Evolutionary conservation across 345 rosid species (phyloP).

Genomic region (Linum tenue): DNA sequence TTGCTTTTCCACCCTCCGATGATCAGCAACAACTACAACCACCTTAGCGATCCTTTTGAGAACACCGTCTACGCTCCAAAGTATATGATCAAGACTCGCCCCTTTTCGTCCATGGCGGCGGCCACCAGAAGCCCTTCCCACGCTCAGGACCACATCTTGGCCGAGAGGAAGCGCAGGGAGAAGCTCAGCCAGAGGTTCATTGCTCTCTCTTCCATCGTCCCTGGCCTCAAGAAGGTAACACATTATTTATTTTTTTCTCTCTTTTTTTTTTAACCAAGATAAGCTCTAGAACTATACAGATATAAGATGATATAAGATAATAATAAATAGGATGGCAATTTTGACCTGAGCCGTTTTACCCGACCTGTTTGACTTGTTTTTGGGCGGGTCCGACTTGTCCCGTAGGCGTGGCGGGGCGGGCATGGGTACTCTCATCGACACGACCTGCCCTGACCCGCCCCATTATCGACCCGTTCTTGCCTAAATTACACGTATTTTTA

Average conservation of each 20-base stretch:
- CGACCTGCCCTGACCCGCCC: too few relatives aligned
- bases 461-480: too few relatives aligned
- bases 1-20: conserved; percentile 6
- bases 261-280: too few relatives aligned
- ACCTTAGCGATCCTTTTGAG: background rate
- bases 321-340: too few relatives aligned
- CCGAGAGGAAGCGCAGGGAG: conserved; percentile 50
- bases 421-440: too few relatives aligned
- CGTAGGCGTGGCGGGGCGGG: too few relatives aligned
- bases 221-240: conserved; percentile 46
- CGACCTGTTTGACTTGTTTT: too few relatives aligned
- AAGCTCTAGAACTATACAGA: too few relatives aligned
- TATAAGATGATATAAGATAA: too few relatives aligned
- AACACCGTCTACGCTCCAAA: conserved; percentile 11
- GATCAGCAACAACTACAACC: background rate
- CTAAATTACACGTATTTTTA: too few relatives aligned
- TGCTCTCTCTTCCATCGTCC: conserved; percentile 48
- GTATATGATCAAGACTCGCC: conserved; percentile 4
- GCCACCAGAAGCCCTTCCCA: conserved; percentile 22
- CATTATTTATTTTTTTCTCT: background rate
- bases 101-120: background rate
- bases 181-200: conserved; percentile 48
- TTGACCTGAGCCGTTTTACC: too few relatives aligned
- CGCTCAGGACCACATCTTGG: conserved; percentile 46
- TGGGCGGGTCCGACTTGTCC: too few relatives aligned